Evolutionary conservation across 1,139 yeast genomes (phyloP).

Genomic region (Blastobotrys buckinghamii): DNA sequence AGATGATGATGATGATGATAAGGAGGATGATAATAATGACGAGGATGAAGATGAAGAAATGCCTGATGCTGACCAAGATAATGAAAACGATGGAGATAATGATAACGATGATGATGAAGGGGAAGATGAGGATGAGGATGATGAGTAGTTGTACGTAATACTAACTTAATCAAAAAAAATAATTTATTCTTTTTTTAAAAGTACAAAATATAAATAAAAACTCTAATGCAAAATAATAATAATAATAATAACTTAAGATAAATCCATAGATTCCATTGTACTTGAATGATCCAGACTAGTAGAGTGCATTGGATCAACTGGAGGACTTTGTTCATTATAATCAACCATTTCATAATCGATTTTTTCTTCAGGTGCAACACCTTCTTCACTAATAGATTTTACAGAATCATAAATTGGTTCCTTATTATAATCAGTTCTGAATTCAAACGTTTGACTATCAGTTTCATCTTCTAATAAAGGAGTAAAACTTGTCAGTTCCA

Average conservation of each 20-base stretch:
- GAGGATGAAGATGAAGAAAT: background rate
- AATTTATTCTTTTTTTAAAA: background rate
- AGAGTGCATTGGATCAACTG: conserved; percentile 6
- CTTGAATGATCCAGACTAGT: too few relatives aligned
- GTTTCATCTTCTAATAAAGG: conserved; percentile 15
- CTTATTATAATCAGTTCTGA: conserved; percentile 3
- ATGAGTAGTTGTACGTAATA: too few relatives aligned
- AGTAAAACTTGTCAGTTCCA: conserved; percentile 36
- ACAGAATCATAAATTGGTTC: background rate
- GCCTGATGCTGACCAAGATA: background rate
- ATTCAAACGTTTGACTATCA: background rate
- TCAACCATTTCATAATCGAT: conserved; percentile 1
- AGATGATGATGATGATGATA: background rate
- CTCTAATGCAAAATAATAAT: too few relatives aligned
- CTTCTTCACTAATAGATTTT: background rate
- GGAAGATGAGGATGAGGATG: background rate
- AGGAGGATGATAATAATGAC: background rate
- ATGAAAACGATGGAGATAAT: conserved; percentile 1
- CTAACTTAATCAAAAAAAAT: background rate
- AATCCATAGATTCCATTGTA: conserved; percentile 11
- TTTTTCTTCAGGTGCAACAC: conserved; percentile 3
- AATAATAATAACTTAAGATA: background rate
- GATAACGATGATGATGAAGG: conserved; percentile 1
- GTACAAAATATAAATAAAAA: background rate
- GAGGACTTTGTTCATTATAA: background rate